phyloP scores from a whole-genome alignment of 768 basidiomycete genomes.

The Pulveroboletus sp. region DNA sequence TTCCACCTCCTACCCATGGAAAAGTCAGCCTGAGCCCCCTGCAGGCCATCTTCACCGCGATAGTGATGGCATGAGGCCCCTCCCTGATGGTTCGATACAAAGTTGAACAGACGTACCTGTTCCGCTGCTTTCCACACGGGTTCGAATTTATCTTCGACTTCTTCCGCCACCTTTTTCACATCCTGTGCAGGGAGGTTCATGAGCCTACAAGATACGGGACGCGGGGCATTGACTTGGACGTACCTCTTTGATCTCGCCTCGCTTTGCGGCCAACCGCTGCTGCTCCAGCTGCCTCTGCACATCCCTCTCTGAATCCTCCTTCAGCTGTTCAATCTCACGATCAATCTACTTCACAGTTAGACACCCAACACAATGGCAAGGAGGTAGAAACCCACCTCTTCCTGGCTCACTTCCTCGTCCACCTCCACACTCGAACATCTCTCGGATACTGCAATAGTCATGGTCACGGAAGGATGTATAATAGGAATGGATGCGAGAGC shows the following conservation, averaged over 20 bases:
- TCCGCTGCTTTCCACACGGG: slow-evolving; percentile 8
- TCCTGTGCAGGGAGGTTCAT: too few relatives aligned
- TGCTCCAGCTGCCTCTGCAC: slow-evolving; percentile 20
- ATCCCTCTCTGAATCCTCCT: slow-evolving; percentile 20
- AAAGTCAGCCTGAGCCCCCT: background rate
- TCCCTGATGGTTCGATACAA: background rate
- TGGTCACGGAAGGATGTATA: too few relatives aligned
- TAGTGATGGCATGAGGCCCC: too few relatives aligned
- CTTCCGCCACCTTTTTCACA: background rate
- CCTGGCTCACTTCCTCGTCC: slow-evolving; percentile 3
- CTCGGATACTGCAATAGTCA: background rate
- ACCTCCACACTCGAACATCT: background rate
- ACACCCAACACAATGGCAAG: too few relatives aligned
- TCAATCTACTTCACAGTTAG: slow-evolving; percentile 15
- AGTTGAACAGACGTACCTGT: slow-evolving; percentile 4
- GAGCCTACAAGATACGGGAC: too few relatives aligned
- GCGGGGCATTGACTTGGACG: background rate
- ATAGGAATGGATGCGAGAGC: background rate
- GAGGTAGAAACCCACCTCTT: slow-evolving; percentile 9
- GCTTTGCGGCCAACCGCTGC: slow-evolving; percentile 11
- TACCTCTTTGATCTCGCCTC: slow-evolving; percentile 10
- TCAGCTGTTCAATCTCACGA: slow-evolving; percentile 18
- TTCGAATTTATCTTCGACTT: background rate
- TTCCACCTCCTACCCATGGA: slow-evolving; percentile 2
- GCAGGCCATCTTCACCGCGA: too few relatives aligned